Percentiles rank a stretch among this genome's conserved stretches.
Evolutionary conservation across 371 early-diverging fungal genomes (phyloP).

Genomic region (Syncephalastrum racemosum): DNA sequence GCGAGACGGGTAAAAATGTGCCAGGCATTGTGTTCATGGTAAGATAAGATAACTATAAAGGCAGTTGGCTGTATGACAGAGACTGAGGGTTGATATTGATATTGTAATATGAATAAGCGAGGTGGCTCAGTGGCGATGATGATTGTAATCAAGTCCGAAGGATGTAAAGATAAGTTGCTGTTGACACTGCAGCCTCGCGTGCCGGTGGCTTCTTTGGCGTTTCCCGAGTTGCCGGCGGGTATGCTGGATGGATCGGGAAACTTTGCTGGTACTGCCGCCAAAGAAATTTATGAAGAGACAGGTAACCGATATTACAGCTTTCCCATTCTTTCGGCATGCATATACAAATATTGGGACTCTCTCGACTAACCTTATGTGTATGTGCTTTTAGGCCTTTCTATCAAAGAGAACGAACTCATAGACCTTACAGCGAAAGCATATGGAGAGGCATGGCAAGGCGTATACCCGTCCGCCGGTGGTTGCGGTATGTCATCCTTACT

Average conservation of each 20-base stretch:
- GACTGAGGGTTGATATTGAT: neutral
- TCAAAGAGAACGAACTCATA: slow-evolving; percentile 62
- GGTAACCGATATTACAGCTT: slow-evolving; percentile 19
- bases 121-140: slow-evolving; percentile 79
- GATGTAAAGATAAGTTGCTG: slow-evolving; percentile 49
- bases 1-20: slow-evolving; percentile 49
- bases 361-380: neutral
- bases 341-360: neutral
- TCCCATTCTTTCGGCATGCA: neutral
- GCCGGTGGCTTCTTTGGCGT: slow-evolving; percentile 58
- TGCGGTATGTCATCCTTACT: slow-evolving; percentile 37
- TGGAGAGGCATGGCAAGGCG: slow-evolving; percentile 55
- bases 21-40: slow-evolving; percentile 85
- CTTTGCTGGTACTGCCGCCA: slow-evolving; percentile 72
- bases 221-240: slow-evolving; percentile 84
- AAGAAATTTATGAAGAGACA: slow-evolving; percentile 68
- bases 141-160: slow-evolving; percentile 54
- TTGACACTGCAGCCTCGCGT: slow-evolving; percentile 78
- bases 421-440: slow-evolving; percentile 65
- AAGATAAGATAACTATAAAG: neutral
- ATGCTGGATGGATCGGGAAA: slow-evolving; percentile 82
- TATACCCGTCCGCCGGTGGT: slow-evolving; percentile 80
- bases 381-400: slow-evolving; percentile 45
- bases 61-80: neutral
- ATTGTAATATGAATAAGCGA: slow-evolving; percentile 40